Evolutionary conservation across 1,284 basidiomycete species (phyloP), one percentile per base, ranked within the genome.

Genomic region (Fistulinella staudtii): DNA sequence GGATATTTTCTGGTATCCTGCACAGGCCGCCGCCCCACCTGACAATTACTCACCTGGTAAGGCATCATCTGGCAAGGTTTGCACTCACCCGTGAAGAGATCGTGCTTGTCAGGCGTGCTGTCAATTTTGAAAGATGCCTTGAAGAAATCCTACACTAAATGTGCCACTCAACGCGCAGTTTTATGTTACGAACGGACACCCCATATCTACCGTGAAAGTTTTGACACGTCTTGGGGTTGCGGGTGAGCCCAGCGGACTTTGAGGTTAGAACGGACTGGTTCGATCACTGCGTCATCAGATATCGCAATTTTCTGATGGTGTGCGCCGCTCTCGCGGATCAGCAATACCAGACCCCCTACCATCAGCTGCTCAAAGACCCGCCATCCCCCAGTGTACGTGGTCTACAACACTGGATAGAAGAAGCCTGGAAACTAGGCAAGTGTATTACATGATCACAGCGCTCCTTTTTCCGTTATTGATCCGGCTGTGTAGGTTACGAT

Each of bases 271-370:
- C 43, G 49, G 21, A 51, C 29, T 18, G 18, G 18, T 44, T 41
- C 31, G 29, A 17, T 29, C 36, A 23, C 20, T 18, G 5, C 10
- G 14, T 35, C 11, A n/a, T 31, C 50, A 89, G 87, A n/a, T 93
- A 93, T 60, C 82, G 90, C 24, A 93, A 93, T 60, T 91, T 85
- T 55, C 55, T 89, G 45, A 93, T 94, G 85, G 72, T 75, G 4
- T 89, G 90, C 51, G 73, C 85, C 1, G 75, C 80, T 5, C 72
- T 93, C 14, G 76, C 87, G 69, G 72, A 73, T 35, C 88, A 90
- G 58, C 60, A 64, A 42, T 46, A 62, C 7, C 82, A 86, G 57
- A 75, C 76, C 0, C 46, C 72, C 46, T 90, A 90, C 58, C 75
- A 73, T 46, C 64, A 73, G 2, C 64, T 79, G n/a, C 70, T 90